phyloP scores from a whole-genome alignment of 75 land plant genomes.

The Gnetum montanum region DNA sequence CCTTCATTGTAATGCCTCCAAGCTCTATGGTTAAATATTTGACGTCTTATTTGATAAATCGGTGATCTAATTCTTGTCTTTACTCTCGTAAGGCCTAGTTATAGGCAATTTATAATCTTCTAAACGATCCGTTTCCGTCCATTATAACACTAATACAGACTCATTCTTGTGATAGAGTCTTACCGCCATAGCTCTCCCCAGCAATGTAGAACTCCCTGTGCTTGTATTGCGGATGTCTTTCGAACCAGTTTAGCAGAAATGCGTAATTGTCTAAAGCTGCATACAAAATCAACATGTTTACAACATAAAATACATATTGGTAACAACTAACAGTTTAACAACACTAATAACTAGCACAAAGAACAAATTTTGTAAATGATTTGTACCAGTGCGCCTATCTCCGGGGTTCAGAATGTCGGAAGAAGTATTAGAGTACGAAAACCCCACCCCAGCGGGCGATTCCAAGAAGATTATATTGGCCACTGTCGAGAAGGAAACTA shows the following conservation, averaged over 20 bases:
- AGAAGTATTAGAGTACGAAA: slow-evolving; percentile 20
- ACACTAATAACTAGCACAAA: slow-evolving; percentile 17
- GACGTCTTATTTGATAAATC: no score
- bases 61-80: no score
- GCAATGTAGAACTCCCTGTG: slow-evolving; percentile 80
- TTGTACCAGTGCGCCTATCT: slow-evolving; percentile 16
- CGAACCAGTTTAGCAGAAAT: slow-evolving; percentile 65
- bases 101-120: no score
- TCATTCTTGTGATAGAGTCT: no score
- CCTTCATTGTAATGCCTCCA: no score
- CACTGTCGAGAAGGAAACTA: slow-evolving; percentile 3
- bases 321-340: slow-evolving; percentile 9
- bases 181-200: slow-evolving; percentile 98
- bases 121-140: no score
- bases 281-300: neutral
- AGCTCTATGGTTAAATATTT: no score
- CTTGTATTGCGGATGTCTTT: slow-evolving; percentile 78
- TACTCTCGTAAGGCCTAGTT: no score
- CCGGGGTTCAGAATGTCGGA: slow-evolving; percentile 9
- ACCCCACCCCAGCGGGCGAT: slow-evolving; percentile 23
- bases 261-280: slow-evolving; percentile 63
- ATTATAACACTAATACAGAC: no score
- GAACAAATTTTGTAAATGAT: no score
- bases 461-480: slow-evolving; percentile 27
- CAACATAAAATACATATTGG: neutral